Base-by-base conservation (phyloP, 441 rosid genomes). In the Hypseocharis bilobata region DNA sequence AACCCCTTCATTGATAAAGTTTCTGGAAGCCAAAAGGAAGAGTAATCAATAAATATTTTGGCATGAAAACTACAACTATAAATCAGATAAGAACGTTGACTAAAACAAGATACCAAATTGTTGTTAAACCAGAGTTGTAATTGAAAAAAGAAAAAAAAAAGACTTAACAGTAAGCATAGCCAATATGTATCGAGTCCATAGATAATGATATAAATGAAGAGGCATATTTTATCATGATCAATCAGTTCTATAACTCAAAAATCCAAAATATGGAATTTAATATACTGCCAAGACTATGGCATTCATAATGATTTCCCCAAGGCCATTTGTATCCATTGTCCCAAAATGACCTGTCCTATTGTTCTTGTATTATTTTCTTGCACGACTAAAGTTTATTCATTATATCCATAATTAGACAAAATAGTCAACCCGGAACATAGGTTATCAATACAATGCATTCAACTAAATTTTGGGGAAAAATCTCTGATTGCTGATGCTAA, bases 1-100 rank as follows among this genome's bases (percentile, higher is more conserved):
- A 95, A 79, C 17, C 99, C 99, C 82, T 95, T 95, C 99, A 95
- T 95, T 0, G 99, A 89, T 76, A 95, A 77, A 28, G 99, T 95
- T 85, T 95, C 99, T 95, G 87, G n/a, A 68, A 63, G n/a, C 44
- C 72, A 70, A 27, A 27, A 64, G 56, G 27, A 30, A 68, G 28
- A 57, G 57, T 32, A 59, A 38, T 64, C 51, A 52, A 81, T 51
- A 45, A 66, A 63, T 23, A 40, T 62, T 32, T 59, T 16, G 32
- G 1, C 20, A 67, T n/a, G 29, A 67, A 29, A 65, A 61, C 3
- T 54, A 19, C 17, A 14, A 61, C 3, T 54, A 19, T n/a, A 14
- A 2, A 49, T 20, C 13, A 58, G 40, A 55, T 13, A 52, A 59
- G 51, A 27, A 63, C 38, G 4, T 32, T 3, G 38, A 3, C 38